Percentiles rank a stretch among this genome's conserved stretches.
These are phyloP conservation scores for Tetracentron sinense DNA, from an alignment of 164 flowering plant genomes.

Conservation along the genomic window DNA sequence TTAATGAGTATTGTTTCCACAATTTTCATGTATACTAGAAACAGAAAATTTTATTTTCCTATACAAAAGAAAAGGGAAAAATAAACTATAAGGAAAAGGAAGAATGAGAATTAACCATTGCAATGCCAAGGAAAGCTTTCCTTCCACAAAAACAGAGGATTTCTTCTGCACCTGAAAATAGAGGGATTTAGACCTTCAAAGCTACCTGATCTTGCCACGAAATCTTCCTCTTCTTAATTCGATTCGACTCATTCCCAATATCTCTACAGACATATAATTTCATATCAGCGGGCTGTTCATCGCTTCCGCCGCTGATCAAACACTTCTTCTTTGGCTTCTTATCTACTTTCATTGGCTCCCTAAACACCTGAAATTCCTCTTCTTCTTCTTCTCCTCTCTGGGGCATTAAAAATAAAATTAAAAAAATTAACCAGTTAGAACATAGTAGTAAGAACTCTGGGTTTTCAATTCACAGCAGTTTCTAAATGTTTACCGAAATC, in stretches of 20 bases:
- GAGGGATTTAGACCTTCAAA: constrained; percentile 51
- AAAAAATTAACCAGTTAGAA: neutral
- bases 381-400: constrained; percentile 43
- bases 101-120: neutral
- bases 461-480: neutral
- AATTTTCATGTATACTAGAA: neutral
- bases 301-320: constrained; percentile 24
- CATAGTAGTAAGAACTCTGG: neutral
- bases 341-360: constrained; percentile 28
- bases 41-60: neutral
- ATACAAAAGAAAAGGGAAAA: neutral
- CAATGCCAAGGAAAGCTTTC: no score
- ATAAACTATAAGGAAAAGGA: neutral
- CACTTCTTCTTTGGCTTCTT: constrained; percentile 38
- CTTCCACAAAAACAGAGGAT: neutral
- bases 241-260: constrained; percentile 41
- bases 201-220: constrained; percentile 93
- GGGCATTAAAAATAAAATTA: neutral
- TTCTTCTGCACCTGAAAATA: neutral
- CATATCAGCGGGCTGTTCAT: constrained; percentile 43
- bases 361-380: constrained; percentile 33
- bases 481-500: constrained; percentile 45
- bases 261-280: constrained; percentile 54
- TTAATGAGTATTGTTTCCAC: neutral
- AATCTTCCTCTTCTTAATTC: constrained; percentile 68